These are phyloP conservation scores for Metschnikowia lochheadii DNA, from an alignment of 805 yeast species.

Conservation along the genomic window DNA sequence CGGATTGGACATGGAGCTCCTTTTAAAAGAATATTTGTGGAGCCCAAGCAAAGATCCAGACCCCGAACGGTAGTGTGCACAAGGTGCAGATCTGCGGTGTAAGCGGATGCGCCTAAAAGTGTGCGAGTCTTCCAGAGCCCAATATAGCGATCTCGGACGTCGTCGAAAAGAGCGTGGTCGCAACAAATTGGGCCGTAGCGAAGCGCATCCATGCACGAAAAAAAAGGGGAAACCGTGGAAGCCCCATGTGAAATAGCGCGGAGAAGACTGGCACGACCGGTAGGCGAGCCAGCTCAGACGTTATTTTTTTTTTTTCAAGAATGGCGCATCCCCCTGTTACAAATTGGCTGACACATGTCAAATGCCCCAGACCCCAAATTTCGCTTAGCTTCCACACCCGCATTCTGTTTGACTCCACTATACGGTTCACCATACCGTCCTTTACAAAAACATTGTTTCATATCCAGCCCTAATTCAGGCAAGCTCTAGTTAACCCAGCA, in stretches of 20 bases:
- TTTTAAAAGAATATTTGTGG: constrained; percentile 21
- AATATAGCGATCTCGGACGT: neutral
- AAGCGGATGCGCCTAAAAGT: neutral
- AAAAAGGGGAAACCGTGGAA: neutral
- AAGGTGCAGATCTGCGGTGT: neutral
- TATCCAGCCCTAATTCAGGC: too few species aligned
- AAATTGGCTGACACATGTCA: neutral
- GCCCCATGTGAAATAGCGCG: neutral
- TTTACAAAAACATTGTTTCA: too few species aligned
- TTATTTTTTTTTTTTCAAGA: neutral
- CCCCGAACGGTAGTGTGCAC: neutral
- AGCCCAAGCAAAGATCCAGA: neutral
- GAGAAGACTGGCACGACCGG: neutral
- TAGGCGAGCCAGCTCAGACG: neutral
- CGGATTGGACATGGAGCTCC: constrained; percentile 54
- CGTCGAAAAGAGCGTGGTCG: neutral
- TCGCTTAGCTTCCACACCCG: neutral
- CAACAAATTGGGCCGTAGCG: neutral
- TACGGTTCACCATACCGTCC: too few species aligned
- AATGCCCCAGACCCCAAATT: too few species aligned
- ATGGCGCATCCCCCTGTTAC: neutral
- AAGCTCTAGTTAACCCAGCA: too few species aligned
- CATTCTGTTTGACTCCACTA: neutral
- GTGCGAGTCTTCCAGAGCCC: neutral
- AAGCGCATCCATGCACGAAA: constrained; percentile 3